Percentiles rank a stretch among this genome's conserved stretches.
phyloP scores from a whole-genome alignment of 2,329 filamentous ascomycete species.

The Lasiodiplodia sp. region DNA sequence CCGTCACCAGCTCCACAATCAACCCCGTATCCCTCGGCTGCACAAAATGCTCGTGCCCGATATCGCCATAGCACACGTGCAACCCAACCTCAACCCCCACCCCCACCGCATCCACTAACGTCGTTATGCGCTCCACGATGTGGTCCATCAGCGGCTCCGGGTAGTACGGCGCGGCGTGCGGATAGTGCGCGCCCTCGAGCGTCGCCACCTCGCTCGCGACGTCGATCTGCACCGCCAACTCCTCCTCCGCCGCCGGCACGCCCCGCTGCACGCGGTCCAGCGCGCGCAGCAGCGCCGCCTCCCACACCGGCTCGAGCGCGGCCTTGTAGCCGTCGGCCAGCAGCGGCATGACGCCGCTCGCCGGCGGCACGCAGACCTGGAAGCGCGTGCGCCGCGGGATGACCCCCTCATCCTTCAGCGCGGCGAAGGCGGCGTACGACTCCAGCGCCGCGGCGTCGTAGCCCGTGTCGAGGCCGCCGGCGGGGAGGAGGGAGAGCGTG shows the following conservation, averaged over 20 bases:
- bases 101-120: conserved; percentile 42
- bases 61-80: conserved; percentile 59
- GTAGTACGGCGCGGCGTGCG: conserved; percentile 42
- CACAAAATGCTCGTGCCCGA: conserved; percentile 52
- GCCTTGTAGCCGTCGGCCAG: conserved; percentile 36
- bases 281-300: conserved; percentile 38
- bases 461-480: conserved; percentile 35
- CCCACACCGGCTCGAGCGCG: conserved; percentile 43
- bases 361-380: conserved; percentile 44
- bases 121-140: conserved; percentile 43
- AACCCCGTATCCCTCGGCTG: conserved; percentile 48
- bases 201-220: conserved; percentile 43
- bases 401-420: conserved; percentile 38
- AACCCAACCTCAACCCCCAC: conserved; percentile 51
- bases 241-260: conserved; percentile 42
- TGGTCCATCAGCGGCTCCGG: conserved; percentile 41
- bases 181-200: conserved; percentile 36
- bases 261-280: conserved; percentile 39
- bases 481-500: conserved; percentile 10
- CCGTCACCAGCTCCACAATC: conserved; percentile 49
- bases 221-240: conserved; percentile 47
- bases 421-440: conserved; percentile 43
- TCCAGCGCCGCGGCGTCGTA: conserved; percentile 44
- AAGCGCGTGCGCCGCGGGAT: conserved; percentile 41
- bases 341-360: conserved; percentile 32